phyloP scores from a whole-genome alignment of 352 stramenopile species.

The Globisporangium iwayamae region DNA sequence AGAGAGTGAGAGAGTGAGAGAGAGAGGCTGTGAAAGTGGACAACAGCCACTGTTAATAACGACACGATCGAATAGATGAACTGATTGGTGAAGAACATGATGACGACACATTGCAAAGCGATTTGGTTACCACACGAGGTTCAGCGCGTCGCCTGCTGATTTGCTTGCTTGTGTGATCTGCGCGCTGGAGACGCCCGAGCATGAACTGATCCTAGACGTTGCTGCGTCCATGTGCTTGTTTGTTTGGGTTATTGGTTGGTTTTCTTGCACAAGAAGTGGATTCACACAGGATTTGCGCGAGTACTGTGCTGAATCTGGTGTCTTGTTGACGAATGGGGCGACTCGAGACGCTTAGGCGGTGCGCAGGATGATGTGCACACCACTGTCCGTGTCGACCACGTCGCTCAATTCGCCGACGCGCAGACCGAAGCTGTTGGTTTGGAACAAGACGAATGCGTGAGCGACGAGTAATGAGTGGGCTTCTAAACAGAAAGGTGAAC shows the following conservation, averaged over 20 bases:
- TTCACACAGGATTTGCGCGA: neutral
- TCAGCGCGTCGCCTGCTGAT: neutral
- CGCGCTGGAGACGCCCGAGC: neutral
- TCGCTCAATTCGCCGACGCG: slow-evolving; percentile 91
- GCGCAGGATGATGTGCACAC: slow-evolving; percentile 96
- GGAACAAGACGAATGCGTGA: neutral
- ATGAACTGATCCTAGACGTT: neutral
- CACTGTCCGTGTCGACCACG: slow-evolving; percentile 95
- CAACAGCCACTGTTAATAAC: neutral
- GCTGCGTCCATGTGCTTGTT: neutral
- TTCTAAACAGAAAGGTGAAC: neutral
- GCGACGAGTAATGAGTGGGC: neutral
- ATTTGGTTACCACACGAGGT: neutral
- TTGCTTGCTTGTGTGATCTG: neutral
- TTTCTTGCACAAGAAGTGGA: neutral
- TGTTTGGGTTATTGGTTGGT: neutral
- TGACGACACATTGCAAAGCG: neutral
- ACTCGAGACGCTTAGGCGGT: slow-evolving; percentile 47
- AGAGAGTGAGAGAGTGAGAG: neutral
- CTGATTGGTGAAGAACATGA: neutral
- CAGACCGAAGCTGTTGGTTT: slow-evolving; percentile 75
- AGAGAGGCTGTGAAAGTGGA: neutral
- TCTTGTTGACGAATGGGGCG: neutral
- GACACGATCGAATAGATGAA: neutral
- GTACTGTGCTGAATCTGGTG: neutral